Evolutionary conservation across 331 rosid genomes (phyloP), one percentile per base, ranked within the genome.

Genomic region (Rhamnella rubrinervis): DNA sequence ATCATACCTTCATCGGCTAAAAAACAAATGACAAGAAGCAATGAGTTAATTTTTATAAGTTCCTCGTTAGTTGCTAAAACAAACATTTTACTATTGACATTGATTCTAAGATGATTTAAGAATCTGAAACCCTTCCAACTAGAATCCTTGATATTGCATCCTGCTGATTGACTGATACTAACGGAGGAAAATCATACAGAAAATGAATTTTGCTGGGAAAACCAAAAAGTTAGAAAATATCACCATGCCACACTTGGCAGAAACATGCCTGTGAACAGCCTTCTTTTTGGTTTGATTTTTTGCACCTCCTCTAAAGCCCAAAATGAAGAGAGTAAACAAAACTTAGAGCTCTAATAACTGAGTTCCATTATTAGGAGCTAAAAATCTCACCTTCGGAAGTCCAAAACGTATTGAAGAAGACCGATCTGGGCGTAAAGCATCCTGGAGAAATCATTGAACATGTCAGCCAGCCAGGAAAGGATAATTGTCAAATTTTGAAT

Each of bases 281-380:
- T 87, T 77, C 84, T 93, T 80, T 78, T 88, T 31, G 97, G 98
- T 88, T 74, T 83, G 73, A 93, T 88, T 85, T 91, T 93, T 49
- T 89, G 82, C 55, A 90, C 97, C 87, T 93, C 98, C 63, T 88
- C 96, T 66, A 93, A 74, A 20, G 98, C 97, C 97, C 90, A n/a
- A 84, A 60, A 78, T 8, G 11, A 72, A 50, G 38, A 65, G 21
- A 70, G 18, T 49, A 76, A 23, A 68, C 65, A 44, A 67, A 76
- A 23, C 59, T 64, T 55, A 53, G 20, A 65, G 53, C 72, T 61
- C 59, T 68, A 15, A 44, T 13, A 57, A 55, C 56, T 61, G 55
- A 65, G 25, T 44, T 46, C 56, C n/a, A 37, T 20, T 40, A 56
- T 58, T 12, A 31, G 51, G 64, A 74, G 21, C 50, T 52, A 65